Conservation (phyloP, 2,329 filamentous ascomycete genomes). For the Phoma herbarum region DNA sequence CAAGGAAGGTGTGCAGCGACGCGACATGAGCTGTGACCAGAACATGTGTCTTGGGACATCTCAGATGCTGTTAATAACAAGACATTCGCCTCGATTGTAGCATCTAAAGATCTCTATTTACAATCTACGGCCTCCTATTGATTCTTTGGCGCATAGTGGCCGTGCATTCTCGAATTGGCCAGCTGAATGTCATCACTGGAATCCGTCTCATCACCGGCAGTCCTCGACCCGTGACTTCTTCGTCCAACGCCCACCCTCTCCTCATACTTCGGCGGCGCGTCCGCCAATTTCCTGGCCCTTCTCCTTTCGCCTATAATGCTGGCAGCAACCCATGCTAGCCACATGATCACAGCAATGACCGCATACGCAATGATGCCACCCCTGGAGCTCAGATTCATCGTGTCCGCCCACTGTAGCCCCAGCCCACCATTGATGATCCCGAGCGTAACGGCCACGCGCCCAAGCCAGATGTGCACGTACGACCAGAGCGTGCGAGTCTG, state of each 20-base stretch:
- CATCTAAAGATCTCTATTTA: no score
- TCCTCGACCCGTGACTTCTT: not conserved
- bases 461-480: slow-evolving; percentile 64
- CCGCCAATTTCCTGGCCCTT: slow-evolving; percentile 19
- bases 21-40: not conserved
- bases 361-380: slow-evolving; percentile 57
- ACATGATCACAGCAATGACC: slow-evolving; percentile 60
- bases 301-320: slow-evolving; percentile 40
- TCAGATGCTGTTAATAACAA: not conserved
- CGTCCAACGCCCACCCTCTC: not conserved
- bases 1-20: no score
- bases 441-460: slow-evolving; percentile 59
- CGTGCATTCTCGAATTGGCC: slow-evolving; percentile 13
- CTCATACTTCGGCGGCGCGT: slow-evolving; percentile 30
- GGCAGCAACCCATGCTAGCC: slow-evolving; percentile 44
- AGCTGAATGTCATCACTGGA: slow-evolving; percentile 12
- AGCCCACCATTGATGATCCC: slow-evolving; percentile 67
- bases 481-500: slow-evolving; percentile 57
- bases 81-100: not conserved
- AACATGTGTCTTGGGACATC: not conserved
- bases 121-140: slow-evolving; percentile 5
- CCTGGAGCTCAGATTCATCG: slow-evolving; percentile 45
- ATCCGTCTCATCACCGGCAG: slow-evolving; percentile 3
- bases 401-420: slow-evolving; percentile 59
- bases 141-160: slow-evolving; percentile 34